Base-by-base conservation (phyloP, 305 asterid species). In the Fraxinus velutina region DNA sequence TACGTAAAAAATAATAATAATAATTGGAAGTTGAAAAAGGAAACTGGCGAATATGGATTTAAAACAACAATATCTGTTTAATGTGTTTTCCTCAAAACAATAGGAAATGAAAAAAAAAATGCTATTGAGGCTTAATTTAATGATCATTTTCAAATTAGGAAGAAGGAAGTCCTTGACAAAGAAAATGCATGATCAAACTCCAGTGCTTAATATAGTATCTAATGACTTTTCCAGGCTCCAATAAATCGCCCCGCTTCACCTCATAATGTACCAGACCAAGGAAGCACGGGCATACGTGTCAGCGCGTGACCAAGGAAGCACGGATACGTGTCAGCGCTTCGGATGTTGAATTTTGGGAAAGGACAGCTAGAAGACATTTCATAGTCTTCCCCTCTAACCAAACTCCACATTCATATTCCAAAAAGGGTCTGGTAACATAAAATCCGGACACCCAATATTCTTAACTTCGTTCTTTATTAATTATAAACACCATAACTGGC, bases 381-480 rank as follows among this genome's bases (percentile, higher is more conserved):
- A 70, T 0, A 70, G 22, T 32, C 75, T 70, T 70, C 44, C 74
- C 5, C 42, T 70, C 75, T 37, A 80, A 47, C 75, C 70, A 81
- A 81, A 66, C 73, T 60, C 79, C 78, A 79, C 80, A 50, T 77
- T 55, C 75, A 84, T 29, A 74, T 37, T 37, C 73, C 60, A 80
- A n/a, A 50, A 80, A 74, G 80, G 32, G 75, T 79, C 72, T 66
- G 30, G 2, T 29, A 70, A 37, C 55, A 17, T 2, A 55, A 77
- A 78, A 78, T 8, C 17, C 78, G 29, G 3, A 83, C 7, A 22
- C 15, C 22, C 72, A 36, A 73, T 17, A 84, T 36, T 15, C 72
- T 68, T 64, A 75, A 37, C 79, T 80, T 76, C 6, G 19, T 78
- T 24, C 44, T 17, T 74, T 80, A 4, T 71, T 36, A 47, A 33